A percentile compares a stretch with the other conserved stretches of the same genome.
These are phyloP conservation scores for Mucor irregularis DNA, from an alignment of 371 early-diverging fungal genomes.

Conservation along the genomic window DNA sequence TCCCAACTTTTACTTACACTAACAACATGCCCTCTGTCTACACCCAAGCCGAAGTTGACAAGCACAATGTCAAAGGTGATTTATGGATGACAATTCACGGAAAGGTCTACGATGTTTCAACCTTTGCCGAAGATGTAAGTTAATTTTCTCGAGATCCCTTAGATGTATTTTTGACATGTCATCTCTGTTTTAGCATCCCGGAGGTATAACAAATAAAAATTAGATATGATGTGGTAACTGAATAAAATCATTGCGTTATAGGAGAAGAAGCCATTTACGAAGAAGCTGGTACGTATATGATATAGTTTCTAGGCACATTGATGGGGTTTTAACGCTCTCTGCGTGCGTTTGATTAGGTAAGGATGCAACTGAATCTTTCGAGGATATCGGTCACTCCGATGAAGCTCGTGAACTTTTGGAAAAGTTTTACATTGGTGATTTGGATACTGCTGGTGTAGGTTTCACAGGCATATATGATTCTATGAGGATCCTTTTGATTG, in stretches of 20 bases:
- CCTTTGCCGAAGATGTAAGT: constrained; percentile 71
- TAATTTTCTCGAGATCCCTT: background rate
- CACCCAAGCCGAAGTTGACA: constrained; percentile 52
- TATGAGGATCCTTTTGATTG: background rate
- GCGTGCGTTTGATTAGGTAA: no score
- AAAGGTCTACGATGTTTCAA: constrained; percentile 82
- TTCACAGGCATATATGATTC: constrained; percentile 10
- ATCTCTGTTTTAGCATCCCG: constrained; percentile 38
- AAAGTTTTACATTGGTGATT: constrained; percentile 37
- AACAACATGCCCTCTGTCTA: constrained; percentile 6
- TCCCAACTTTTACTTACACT: background rate
- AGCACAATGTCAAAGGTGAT: constrained; percentile 56
- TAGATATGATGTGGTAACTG: no score
- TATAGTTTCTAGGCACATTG: no score
- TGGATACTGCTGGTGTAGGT: constrained; percentile 29
- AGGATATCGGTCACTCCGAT: constrained; percentile 86
- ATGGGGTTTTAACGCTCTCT: no score
- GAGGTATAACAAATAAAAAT: no score
- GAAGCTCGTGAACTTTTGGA: constrained; percentile 52
- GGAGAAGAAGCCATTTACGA: constrained; percentile 67
- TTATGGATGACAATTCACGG: constrained; percentile 75
- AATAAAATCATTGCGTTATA: constrained; percentile 1
- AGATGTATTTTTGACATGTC: background rate
- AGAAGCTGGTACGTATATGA: constrained; percentile 47
- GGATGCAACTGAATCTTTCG: constrained; percentile 87